A percentile compares a stretch with the other conserved stretches of the same genome.
These are phyloP conservation scores for Salix brachista DNA, from an alignment of 345 rosid species.

Conservation along the genomic window DNA sequence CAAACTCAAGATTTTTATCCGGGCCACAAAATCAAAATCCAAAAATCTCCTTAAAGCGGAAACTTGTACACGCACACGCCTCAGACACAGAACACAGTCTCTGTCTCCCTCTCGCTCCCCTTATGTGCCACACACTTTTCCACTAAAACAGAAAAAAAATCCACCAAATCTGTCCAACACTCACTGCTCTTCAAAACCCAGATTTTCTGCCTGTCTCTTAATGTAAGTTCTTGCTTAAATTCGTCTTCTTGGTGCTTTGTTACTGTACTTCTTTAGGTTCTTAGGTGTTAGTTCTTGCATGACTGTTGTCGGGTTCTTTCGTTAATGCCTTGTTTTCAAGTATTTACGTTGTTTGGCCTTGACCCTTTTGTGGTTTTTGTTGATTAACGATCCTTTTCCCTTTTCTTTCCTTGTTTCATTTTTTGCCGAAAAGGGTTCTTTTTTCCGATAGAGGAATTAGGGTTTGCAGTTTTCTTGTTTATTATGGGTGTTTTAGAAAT, in stretches of 20 bases:
- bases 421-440: neutral
- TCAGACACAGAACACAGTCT: neutral
- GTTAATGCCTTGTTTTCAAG: neutral
- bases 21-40: neutral
- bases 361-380: neutral
- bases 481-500: neutral
- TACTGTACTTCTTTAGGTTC: neutral
- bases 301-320: neutral
- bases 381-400: neutral
- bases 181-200: neutral
- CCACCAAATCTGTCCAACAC: neutral
- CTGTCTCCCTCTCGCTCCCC: neutral
- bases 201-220: neutral
- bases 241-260: neutral
- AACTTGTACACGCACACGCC: neutral
- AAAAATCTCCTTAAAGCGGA: neutral
- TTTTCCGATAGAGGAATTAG: neutral
- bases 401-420: neutral
- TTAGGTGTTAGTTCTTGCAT: neutral
- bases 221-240: neutral
- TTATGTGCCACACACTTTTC: neutral
- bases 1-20: neutral
- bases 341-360: neutral
- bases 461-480: constrained; percentile 3
- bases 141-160: neutral